These are phyloP conservation scores for Nissolia schottii DNA, from an alignment of 306 rosid species.

Conservation along the genomic window DNA sequence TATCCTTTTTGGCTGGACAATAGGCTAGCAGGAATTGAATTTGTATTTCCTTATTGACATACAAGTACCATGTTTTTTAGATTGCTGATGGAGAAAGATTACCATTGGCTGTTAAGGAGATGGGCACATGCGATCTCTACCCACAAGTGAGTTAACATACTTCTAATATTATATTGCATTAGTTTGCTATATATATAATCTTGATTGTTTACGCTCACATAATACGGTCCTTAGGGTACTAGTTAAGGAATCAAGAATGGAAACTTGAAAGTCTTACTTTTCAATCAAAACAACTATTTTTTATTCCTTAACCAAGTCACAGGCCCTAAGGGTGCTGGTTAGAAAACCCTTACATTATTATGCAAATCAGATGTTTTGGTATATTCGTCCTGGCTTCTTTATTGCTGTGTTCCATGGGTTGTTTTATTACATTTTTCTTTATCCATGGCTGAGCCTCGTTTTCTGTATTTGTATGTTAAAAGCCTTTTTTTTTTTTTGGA, in stretches of 20 bases:
- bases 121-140: slow-evolving; percentile 99
- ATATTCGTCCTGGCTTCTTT: background rate
- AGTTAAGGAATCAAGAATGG: background rate
- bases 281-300: background rate
- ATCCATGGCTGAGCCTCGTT: background rate
- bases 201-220: background rate
- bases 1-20: background rate
- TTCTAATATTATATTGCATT: slow-evolving; percentile 11
- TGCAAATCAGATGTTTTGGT: slow-evolving; percentile 3
- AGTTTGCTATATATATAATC: background rate
- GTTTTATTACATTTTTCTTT: background rate
- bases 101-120: slow-evolving; percentile 92
- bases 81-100: slow-evolving; percentile 96
- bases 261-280: background rate
- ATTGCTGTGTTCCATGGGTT: background rate
- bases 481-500: background rate
- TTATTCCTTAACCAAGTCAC: background rate
- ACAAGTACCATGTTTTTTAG: slow-evolving; percentile 40
- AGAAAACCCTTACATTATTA: background rate
- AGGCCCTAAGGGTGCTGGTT: background rate
- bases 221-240: background rate
- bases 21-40: background rate
- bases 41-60: slow-evolving; percentile 8
- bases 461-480: background rate
- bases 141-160: slow-evolving; percentile 66